Base-by-base conservation (phyloP, 2,329 filamentous ascomycete genomes). In the Fusarium scirpi region DNA sequence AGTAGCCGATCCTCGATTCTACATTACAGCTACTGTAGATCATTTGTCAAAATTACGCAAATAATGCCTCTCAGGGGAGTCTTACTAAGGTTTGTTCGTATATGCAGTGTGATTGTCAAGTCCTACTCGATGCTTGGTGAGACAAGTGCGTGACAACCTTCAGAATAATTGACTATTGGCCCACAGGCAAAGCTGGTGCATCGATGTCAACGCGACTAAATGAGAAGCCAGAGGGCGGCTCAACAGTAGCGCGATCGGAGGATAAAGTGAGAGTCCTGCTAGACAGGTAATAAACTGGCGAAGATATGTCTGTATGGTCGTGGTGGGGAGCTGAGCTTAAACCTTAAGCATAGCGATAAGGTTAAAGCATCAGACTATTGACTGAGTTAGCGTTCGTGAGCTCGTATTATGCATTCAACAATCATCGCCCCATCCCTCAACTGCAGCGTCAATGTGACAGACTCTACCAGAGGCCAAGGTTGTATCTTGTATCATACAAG, bases 271-370 rank as follows among this genome's bases (percentile, higher is more conserved):
- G 0, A 38, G 10, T 38, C 1, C 3, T n/a, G 0, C 18, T 38
- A 38, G 34, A 38, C 18, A 38, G 34, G 34, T n/a, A 11, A 11
- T 6, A n/a, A 38, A 38, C 18, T 11, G 32, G 32, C 16, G 0
- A 38, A 38, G 9, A 1, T 6, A 2, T 34, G 27, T 27, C 11
- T 29, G 5, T 38, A 5, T 18, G 16, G 16, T 38, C 16, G 2
- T 38, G 34, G 18, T 38, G 34, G 34, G 34, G 34, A 47, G 18
- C 27, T 30, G 13, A 10, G 16, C 8, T 34, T 34, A 22, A 49
- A n/a, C 20, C 47, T 25, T 49, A n/a, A 34, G 47, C 29, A 34
- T 49, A 49, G 22, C 27, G 15, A 30, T 49, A 49, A 49, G 29
- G 47, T 49, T 49, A 25, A 34, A 24, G 22, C 8, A 34, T 3